Base-by-base conservation (phyloP, 805 yeast species). In the Nakazawaea holstii region DNA sequence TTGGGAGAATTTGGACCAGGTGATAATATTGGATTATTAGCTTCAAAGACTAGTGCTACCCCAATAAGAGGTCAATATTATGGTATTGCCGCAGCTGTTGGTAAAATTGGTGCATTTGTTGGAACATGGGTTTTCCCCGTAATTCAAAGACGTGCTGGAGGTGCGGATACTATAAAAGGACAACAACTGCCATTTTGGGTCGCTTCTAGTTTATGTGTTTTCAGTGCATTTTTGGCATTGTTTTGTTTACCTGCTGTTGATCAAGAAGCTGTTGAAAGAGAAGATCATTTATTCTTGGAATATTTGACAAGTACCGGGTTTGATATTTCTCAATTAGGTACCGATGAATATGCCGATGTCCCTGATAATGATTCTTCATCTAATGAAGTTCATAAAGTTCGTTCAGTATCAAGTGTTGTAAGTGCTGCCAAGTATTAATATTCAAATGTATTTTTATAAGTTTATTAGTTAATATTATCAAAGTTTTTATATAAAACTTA, bases 1-100 rank as follows among this genome's bases (percentile, higher is more conserved):
- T 73, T 88, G 42, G 97, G 97, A 59, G 97, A 92, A 66, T 86
- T 91, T 65, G 95, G 96, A 29, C 91, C 95, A 11, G 98, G 97
- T 69, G 88, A 90, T 67, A 88, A 87, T 67, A 84, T 87, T 64
- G 97, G 97, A 55, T 68, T 87, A 48, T 72, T 91, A 52, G 95
- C 96, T 17, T 77, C 96, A 37, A 90, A 90, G 67, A 84, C 96
- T 6, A 76, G 83, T 41, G 85, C 96, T 39, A 83, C 96, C 8
- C 82, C 96, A 20, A 77, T 90, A 48, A 82, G 97, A 70, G 97
- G 97, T 49, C 86, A 86, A 58, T 87, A 85, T 67, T 91, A 91
- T 61, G 94, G 94, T 58, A 73, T 89, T 56, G 92, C 95, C 39
- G 96, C 97, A 48, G 96, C 96, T 26, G 57, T 82, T 46, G 97